Percentiles rank a stretch among this genome's conserved stretches.
phyloP scores from a whole-genome alignment of 2,329 filamentous ascomycete species.

The Cladophialophora bantiana region DNA sequence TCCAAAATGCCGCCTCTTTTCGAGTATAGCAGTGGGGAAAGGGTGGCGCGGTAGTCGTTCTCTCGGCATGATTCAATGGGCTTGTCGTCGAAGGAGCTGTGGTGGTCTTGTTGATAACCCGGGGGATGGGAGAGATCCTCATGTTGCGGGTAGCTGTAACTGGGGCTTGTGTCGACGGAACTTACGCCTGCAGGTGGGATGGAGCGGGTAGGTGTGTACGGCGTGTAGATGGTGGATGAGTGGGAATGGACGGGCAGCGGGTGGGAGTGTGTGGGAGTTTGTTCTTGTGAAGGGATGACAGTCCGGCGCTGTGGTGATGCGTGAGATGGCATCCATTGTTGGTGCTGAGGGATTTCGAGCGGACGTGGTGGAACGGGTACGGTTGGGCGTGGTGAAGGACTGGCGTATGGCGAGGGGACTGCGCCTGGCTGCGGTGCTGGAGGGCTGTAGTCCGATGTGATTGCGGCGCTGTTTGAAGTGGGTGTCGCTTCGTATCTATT shows the following conservation, averaged over 20 bases:
- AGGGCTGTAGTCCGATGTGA: constrained; percentile 20
- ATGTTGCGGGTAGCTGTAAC: constrained; percentile 13
- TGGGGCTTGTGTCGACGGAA: constrained; percentile 13
- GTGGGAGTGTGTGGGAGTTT: constrained; percentile 21
- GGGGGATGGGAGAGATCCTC: constrained; percentile 42
- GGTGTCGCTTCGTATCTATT: constrained; percentile 29
- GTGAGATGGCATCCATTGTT: constrained; percentile 7
- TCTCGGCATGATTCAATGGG: constrained; percentile 33
- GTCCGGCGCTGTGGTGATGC: constrained; percentile 24
- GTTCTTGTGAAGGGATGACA: constrained; percentile 21
- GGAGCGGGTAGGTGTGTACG: constrained; percentile 20
- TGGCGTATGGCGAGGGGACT: constrained; percentile 15
- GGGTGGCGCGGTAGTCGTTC: constrained; percentile 23
- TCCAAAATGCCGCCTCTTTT: constrained; percentile 36
- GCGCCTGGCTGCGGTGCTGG: constrained; percentile 31
- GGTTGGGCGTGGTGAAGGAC: constrained; percentile 11
- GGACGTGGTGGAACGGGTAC: constrained; percentile 23
- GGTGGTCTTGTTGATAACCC: constrained; percentile 44
- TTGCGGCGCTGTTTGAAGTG: constrained; percentile 17
- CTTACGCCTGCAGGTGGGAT: constrained; percentile 26
- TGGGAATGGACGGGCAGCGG: constrained; percentile 19
- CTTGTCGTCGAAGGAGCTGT: constrained; percentile 37
- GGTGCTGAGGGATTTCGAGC: constrained; percentile 13
- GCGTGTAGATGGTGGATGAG: constrained; percentile 11
- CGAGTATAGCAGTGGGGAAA: constrained; percentile 27